Evolutionary conservation across 1,284 basidiomycete genomes (phyloP), one percentile per base, ranked within the genome.

Genomic region (Gymnopus androsaceus): DNA sequence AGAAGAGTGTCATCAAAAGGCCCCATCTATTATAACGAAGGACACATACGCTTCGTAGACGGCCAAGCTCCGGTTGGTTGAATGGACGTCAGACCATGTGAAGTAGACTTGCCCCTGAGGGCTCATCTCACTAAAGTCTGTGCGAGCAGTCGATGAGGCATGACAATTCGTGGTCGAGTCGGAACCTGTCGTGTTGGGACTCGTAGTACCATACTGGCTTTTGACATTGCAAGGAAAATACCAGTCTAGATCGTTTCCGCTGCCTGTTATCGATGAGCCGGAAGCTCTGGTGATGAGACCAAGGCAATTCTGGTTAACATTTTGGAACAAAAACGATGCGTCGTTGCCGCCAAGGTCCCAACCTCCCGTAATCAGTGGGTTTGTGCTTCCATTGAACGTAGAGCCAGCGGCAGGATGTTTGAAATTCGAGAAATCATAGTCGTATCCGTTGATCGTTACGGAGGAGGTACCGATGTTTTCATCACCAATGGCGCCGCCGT

Each of bases 191-290:
- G 79, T 61, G 70, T 97, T 95, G 62, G 81, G 74, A 2, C 78
- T 68, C 1, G 73, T 75, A 2, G 78, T 85, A 37, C 88, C 90
- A 60, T 82, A 81, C 69, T 94, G 94, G 62, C 84, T 81, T 73
- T 82, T 88, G 45, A 95, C 72, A 67, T 96, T 96, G 80, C 97
- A 99, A 3, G 95, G 94, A 73, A 98, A 98, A 73, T 98, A 98
- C 91, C 93, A 97, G 64, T 90, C 81, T 56, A 87, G 68, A 50
- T 73, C 66, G 30, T 78, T 77, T 37, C 82, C 81, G 15, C 67
- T 77, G 38, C 83, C 79, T 7, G 80, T 75, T 64, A 95, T 94
- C 48, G 78, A 80, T 6, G 90, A 89, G 42, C 81, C 83, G 27
- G 75, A 65, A 11, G 91, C 81, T 57, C 87, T 84, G 12, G 83